phyloP scores from a whole-genome alignment of 768 basidiomycete species.

The Gyrodon lividus region DNA sequence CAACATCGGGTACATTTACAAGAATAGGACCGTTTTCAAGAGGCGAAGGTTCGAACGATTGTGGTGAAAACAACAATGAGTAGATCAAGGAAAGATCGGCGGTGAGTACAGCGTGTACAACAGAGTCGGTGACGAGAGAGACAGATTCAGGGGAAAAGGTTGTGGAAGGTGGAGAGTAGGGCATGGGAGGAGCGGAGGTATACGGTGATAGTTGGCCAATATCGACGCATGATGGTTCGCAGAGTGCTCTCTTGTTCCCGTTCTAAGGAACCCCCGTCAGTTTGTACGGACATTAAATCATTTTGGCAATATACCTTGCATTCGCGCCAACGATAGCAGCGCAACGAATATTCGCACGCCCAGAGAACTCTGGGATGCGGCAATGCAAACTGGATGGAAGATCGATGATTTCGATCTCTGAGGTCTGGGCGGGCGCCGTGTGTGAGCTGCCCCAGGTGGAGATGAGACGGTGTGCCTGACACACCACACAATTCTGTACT shows the following conservation, averaged over 20 bases:
- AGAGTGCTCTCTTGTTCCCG: conserved; percentile 32
- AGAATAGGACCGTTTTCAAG: conserved; percentile 42
- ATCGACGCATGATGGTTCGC: conserved; percentile 20
- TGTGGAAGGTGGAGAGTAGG: conserved; percentile 26
- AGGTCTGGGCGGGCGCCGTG: conserved; percentile 74
- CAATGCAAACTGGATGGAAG: conserved; percentile 68
- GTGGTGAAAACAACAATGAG: conserved; percentile 53
- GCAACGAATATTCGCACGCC: conserved; percentile 66
- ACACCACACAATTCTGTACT: conserved; percentile 22
- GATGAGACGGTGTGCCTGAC: conserved; percentile 9
- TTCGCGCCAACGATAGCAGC: conserved; percentile 60
- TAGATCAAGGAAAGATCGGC: conserved; percentile 51
- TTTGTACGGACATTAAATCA: conserved; percentile 1
- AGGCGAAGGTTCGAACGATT: conserved; percentile 44
- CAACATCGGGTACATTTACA: conserved; percentile 64
- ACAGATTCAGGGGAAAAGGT: conserved; percentile 42
- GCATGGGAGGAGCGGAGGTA: conserved; percentile 20
- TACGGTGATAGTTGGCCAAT: conserved; percentile 27
- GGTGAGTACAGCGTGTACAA: conserved; percentile 54
- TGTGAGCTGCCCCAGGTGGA: conserved; percentile 37
- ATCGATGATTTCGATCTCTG: conserved; percentile 69
- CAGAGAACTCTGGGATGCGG: conserved; percentile 62
- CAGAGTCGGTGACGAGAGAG: conserved; percentile 44
- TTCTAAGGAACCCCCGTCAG: conserved; percentile 20
- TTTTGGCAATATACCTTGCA: conserved; percentile 43